Conservation (phyloP, 345 rosid species). For the Bretschneidera sinensis region DNA sequence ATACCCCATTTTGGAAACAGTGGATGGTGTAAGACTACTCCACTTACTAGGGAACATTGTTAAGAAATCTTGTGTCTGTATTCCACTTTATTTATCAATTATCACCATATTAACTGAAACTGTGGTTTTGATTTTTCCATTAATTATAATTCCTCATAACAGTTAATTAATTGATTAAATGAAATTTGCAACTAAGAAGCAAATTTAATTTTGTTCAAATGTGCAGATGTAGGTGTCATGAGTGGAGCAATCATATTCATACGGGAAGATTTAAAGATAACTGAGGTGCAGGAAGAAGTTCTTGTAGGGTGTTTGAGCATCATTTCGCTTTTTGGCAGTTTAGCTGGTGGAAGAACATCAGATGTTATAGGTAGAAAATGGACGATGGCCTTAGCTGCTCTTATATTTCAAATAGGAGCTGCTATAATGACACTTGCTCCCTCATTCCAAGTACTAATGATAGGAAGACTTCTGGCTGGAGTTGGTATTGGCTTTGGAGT, state of each 20-base stretch:
- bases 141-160: no score
- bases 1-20: no score
- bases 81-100: no score
- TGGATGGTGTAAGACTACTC: no score
- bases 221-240: conserved; percentile 91
- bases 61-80: no score
- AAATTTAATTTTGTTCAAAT: neutral
- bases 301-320: conserved; percentile 76
- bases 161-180: no score
- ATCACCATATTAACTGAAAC: no score
- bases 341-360: conserved; percentile 81
- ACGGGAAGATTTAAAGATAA: conserved; percentile 72
- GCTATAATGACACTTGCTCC: conserved; percentile 76
- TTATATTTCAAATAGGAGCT: conserved; percentile 72
- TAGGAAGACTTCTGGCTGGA: conserved; percentile 77
- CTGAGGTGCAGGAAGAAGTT: conserved; percentile 74
- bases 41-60: no score
- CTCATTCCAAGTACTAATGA: conserved; percentile 59
- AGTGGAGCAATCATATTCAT: conserved; percentile 93
- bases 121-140: no score
- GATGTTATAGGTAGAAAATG: conserved; percentile 81
- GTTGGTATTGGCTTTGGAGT: conserved; percentile 85
- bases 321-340: conserved; percentile 78
- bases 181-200: neutral
- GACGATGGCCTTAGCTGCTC: conserved; percentile 90